Percentiles rank a stretch among this genome's conserved stretches.
Conservation (phyloP, 176 grass and related monocot genomes). For the Echinochloa phyllopogon region DNA sequence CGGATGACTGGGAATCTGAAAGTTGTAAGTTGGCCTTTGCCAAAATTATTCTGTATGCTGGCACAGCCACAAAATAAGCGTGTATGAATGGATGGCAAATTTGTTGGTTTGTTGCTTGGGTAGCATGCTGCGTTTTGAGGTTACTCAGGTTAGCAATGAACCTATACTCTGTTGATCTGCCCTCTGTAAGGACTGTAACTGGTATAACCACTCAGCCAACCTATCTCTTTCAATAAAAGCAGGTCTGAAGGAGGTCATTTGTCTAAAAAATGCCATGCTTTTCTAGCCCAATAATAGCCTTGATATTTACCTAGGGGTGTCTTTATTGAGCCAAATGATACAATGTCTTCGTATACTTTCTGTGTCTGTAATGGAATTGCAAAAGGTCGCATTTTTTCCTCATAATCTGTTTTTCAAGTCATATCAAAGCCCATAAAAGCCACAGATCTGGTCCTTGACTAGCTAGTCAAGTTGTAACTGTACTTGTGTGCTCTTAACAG, state of each 20-base stretch:
- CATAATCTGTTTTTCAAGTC: not conserved
- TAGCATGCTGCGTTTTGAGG: not conserved
- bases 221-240: not conserved
- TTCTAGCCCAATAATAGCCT: not conserved
- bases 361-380: not conserved
- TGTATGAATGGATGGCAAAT: not conserved
- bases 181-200: not conserved
- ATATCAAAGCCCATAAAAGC: not conserved
- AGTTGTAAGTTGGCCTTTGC: not conserved
- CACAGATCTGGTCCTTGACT: not conserved
- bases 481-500: not conserved
- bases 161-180: not conserved
- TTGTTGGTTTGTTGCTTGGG: not conserved
- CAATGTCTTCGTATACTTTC: not conserved
- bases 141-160: conserved; percentile 5
- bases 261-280: not conserved
- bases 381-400: not conserved
- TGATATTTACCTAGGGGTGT: not conserved
- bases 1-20: not conserved
- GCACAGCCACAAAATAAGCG: not conserved
- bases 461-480: not conserved
- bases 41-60: conserved; percentile 7
- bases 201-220: not conserved
- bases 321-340: not conserved
- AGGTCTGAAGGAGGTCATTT: not conserved